A percentile compares a stretch with the other conserved stretches of the same genome.
These are phyloP conservation scores for Nepenthes alata DNA, from an alignment of 179 eudicot species.

Conservation along the genomic window DNA sequence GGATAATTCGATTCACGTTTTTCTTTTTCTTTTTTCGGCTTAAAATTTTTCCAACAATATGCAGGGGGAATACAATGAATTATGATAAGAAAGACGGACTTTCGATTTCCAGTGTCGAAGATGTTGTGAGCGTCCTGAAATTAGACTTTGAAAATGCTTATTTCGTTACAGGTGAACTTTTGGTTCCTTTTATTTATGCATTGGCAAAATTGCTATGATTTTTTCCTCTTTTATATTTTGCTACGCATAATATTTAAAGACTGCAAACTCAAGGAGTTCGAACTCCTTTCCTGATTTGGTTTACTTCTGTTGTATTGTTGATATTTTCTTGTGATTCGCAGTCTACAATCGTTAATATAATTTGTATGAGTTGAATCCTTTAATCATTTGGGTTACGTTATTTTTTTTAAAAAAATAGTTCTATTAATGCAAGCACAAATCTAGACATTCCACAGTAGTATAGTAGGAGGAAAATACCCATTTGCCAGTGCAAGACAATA, in stretches of 20 bases:
- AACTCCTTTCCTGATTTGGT: too few species aligned
- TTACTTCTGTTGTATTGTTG: too few species aligned
- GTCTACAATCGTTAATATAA: too few species aligned
- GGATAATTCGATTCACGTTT: neutral
- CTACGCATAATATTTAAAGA: neutral
- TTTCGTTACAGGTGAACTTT: constrained; percentile 62
- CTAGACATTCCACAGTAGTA: too few species aligned
- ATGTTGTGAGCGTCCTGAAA: constrained; percentile 38
- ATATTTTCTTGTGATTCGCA: too few species aligned
- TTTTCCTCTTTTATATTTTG: neutral
- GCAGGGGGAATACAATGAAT: constrained; percentile 23
- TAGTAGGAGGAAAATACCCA: too few species aligned
- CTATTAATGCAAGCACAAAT: too few species aligned
- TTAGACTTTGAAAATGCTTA: constrained; percentile 75
- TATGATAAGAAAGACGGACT: constrained; percentile 17
- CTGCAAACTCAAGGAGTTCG: too few species aligned
- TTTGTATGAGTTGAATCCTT: too few species aligned
- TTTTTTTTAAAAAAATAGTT: too few species aligned
- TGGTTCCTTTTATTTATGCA: neutral
- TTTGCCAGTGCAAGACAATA: too few species aligned
- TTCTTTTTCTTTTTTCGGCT: neutral
- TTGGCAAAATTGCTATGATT: neutral
- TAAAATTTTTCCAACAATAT: neutral
- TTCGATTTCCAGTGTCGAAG: constrained; percentile 42
- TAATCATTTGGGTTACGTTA: too few species aligned